Evolutionary conservation across 306 rosid species (phyloP).

Genomic region (Chamaecrista fasciculata): DNA sequence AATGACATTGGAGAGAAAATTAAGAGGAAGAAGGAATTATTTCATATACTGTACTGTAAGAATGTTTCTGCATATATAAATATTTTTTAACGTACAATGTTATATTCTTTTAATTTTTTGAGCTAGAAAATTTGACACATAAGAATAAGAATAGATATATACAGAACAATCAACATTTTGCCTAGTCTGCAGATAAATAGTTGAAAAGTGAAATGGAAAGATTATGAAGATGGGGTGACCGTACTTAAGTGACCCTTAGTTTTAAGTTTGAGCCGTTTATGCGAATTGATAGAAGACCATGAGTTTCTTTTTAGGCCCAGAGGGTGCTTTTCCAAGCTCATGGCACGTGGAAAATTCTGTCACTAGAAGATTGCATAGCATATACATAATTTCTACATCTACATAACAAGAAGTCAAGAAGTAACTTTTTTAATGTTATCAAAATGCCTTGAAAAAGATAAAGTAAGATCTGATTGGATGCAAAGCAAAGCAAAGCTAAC

Average conservation of each 20-base stretch:
- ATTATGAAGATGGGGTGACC: constrained; percentile 14
- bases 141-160: not conserved
- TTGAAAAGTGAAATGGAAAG: constrained; percentile 19
- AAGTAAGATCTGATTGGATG: constrained; percentile 35
- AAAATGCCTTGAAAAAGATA: constrained; percentile 21
- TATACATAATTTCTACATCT: constrained; percentile 2
- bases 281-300: not conserved
- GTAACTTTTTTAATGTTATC: constrained; percentile 20
- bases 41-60: not conserved
- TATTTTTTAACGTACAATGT: not conserved
- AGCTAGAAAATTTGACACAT: not conserved
- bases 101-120: not conserved
- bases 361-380: constrained; percentile 24
- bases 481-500: constrained; percentile 28
- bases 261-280: constrained; percentile 40
- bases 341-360: constrained; percentile 36
- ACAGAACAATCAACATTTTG: not conserved
- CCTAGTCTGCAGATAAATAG: not conserved
- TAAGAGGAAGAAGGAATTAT: not conserved
- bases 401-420: not conserved
- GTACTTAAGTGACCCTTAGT: constrained; percentile 36
- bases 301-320: constrained; percentile 15
- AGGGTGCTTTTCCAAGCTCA: constrained; percentile 25
- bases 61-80: not conserved
- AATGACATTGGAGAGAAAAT: constrained; percentile 41